A percentile compares a stretch with the other conserved stretches of the same genome.
These are phyloP conservation scores for Salix dunnii DNA, from an alignment of 345 rosid genomes.

Conservation along the genomic window DNA sequence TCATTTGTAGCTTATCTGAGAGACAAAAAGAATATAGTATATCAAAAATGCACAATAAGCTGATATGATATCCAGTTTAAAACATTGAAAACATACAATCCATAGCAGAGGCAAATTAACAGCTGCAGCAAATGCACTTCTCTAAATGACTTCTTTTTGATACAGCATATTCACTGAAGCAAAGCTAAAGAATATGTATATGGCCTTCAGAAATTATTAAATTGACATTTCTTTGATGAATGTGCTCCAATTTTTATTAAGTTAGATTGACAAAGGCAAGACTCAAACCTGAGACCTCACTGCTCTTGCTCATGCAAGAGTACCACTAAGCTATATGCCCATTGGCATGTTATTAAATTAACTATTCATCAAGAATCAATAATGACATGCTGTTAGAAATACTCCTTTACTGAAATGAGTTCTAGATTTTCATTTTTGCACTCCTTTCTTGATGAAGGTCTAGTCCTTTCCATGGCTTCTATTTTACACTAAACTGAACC, in stretches of 20 bases:
- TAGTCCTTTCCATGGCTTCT: background rate
- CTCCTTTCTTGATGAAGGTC: background rate
- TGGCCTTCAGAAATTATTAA: background rate
- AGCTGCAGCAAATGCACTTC: background rate
- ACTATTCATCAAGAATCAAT: background rate
- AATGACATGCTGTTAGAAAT: background rate
- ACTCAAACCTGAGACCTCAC: background rate
- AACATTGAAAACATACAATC: background rate
- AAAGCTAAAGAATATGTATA: background rate
- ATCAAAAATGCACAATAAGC: background rate
- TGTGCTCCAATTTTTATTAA: background rate
- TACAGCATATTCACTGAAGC: background rate
- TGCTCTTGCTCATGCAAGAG: background rate
- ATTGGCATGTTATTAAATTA: background rate
- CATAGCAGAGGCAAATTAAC: background rate
- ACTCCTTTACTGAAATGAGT: background rate
- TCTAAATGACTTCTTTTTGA: background rate
- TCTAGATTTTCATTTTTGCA: background rate
- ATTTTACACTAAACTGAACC: background rate
- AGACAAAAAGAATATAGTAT: background rate
- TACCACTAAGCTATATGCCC: background rate
- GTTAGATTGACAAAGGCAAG: background rate
- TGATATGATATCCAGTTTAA: background rate
- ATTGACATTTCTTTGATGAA: background rate
- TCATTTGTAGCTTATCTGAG: slow-evolving; percentile 28